Base-by-base conservation (phyloP, 2,329 filamentous ascomycete genomes). In the Teratosphaeria viscida region DNA sequence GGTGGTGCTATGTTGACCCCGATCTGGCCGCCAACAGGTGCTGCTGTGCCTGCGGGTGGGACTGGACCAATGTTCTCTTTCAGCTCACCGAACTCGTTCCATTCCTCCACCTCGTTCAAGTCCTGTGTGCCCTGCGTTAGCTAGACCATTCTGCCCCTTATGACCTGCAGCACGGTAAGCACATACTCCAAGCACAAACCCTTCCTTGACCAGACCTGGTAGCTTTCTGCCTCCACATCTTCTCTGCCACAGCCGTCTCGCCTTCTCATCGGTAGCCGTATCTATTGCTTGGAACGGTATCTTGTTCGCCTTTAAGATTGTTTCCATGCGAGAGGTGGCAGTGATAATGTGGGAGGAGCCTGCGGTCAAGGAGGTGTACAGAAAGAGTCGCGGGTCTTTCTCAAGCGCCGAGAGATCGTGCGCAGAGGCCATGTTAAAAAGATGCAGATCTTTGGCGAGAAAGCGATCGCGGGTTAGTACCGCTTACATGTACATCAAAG, bases 51-150 rank as follows among this genome's bases (percentile, higher is more conserved):
- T 59, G 59, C 62, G 5, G 66, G 64, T 14, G 76, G 78, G 72
- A 75, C 82, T 79, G 71, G 75, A 52, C 79, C 80, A 67, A 97
- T 85, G 68, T 92, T 88, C 75, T 92, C 85, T 74, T 91, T 90
- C 62, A 99, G 83, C 76, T 97, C 92, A 75, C 91, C 91, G 75
- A 95, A 96, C 74, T 99, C 94, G 78, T 99, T 99, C 94, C 92
- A 97, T 73, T 99, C 94, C 76, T 99, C 94, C 64, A 97, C 85
- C 75, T 97, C 87, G 64, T 92, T 88, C 56, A 96, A 82, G 73
- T 96, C 94, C 92, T 96, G 37, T 19, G 56, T 27, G 8, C 14
- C 7, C 19, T 12, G 6, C 12, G 6, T 35, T 19, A 47, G n/a
- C 49, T 29, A 7, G n/a, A 23, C 32, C 26, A 37, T 26, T 37